A percentile compares a stretch with the other conserved stretches of the same genome.
These are phyloP conservation scores for Alternaria triticimaculans DNA, from an alignment of 2,329 filamentous ascomycete genomes.

Conservation along the genomic window DNA sequence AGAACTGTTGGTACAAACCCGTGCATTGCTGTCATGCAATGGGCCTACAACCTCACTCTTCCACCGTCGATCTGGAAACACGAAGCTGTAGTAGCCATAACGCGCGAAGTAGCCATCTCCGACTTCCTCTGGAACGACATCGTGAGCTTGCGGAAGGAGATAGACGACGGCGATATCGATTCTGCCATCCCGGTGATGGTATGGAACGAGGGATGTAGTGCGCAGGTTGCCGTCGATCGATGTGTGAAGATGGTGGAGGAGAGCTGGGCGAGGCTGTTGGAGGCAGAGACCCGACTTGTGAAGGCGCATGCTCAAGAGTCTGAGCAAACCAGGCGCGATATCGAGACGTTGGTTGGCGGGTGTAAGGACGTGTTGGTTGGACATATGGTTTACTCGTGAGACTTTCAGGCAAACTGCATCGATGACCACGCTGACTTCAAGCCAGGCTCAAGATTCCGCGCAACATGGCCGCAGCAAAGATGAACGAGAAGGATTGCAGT, in stretches of 20 bases:
- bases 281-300: constrained; percentile 5
- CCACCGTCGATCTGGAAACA: constrained; percentile 11
- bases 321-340: constrained; percentile 5
- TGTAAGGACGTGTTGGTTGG: constrained; percentile 17
- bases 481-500: constrained; percentile 7
- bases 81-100: constrained; percentile 7
- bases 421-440: not conserved
- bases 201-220: constrained; percentile 15
- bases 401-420: not conserved
- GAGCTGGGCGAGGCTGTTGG: constrained; percentile 7
- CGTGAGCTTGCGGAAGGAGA: constrained; percentile 17
- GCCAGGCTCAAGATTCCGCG: constrained; percentile 8
- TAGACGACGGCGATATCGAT: constrained; percentile 12
- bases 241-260: constrained; percentile 9
- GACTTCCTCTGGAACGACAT: constrained; percentile 19
- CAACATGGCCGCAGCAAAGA: constrained; percentile 12
- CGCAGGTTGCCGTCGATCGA: constrained; percentile 14
- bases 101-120: constrained; percentile 11
- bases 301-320: not conserved
- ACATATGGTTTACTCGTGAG: constrained; percentile 14
- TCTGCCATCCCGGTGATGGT: constrained; percentile 18
- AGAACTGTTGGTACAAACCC: constrained; percentile 12
- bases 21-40: constrained; percentile 10
- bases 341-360: constrained; percentile 6
- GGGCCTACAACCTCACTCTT: constrained; percentile 9